Base-by-base conservation (phyloP, 2,329 filamentous ascomycete species). In the Geoglossum cookeanum region DNA sequence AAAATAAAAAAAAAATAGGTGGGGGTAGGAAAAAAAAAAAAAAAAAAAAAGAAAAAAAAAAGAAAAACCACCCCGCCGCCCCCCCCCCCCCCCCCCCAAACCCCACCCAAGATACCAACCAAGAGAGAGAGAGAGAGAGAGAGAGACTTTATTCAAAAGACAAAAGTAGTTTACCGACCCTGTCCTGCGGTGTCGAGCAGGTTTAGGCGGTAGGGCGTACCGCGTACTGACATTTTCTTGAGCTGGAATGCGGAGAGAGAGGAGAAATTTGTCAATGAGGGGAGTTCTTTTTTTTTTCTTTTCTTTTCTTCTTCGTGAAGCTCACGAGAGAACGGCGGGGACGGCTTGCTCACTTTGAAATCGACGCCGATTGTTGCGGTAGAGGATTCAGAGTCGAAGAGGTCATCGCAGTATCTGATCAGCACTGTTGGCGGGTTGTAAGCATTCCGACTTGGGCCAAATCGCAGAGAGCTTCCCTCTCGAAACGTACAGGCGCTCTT, bases 291-390 rank as follows among this genome's bases (percentile, higher is more conserved):
- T 22, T 22, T 22, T 22, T 22, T 22, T 22, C 22, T 22, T 22
- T 22, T 22, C 22, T 22, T 22, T 22, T 22, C 22, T 22, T 22
- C 22, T 22, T 22, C 22, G 22, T 22, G 22, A 22, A 22, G 22
- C 22, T 22, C 22, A 22, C 22, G 22, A 22, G 22, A 22, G 22
- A 22, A 22, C 22, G 22, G 22, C 22, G 22, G 22, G 22, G 22
- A 22, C 22, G 33, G 11, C 4, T 35, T 37, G 49, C 29, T 11
- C 8, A 53, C 49, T 35, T 53, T 53, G 66, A 76, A 78, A 63
- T 79, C 77, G 59, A 79, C 76, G 33, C 76, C 77, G 60, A 79
- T 78, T 2, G 77, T 79, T 4, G 77, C 75, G 5, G 75, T 73
- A 3, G 75, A 73, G 39, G 70, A 72, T 63, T 78, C 75, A 4